These are phyloP conservation scores for Dothideomycetes sp. DNA, from an alignment of 2,329 filamentous ascomycete genomes.

Conservation along the genomic window DNA sequence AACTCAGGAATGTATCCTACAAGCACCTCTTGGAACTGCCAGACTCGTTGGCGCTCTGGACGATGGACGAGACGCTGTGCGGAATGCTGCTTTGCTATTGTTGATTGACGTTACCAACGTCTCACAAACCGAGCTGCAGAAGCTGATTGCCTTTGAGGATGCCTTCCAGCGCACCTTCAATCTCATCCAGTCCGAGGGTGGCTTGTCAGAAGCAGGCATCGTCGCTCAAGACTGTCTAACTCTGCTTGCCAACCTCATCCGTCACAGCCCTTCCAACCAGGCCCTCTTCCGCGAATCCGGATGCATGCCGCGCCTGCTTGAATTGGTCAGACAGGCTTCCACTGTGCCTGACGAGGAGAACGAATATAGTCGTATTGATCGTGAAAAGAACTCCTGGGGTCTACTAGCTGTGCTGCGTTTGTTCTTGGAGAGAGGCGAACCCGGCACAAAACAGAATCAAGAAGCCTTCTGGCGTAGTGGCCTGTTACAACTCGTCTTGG, in stretches of 20 bases:
- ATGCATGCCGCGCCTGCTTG: conserved; percentile 44
- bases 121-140: conserved; percentile 79
- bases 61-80: conserved; percentile 74
- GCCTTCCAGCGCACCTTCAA: conserved; percentile 80
- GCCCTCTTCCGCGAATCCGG: conserved; percentile 87
- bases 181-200: conserved; percentile 74
- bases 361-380: conserved; percentile 62
- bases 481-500: conserved; percentile 67
- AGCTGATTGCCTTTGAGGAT: conserved; percentile 90
- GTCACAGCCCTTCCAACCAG: conserved; percentile 84
- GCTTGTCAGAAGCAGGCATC: conserved; percentile 70
- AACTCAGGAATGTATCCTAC: conserved; percentile 89
- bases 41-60: conserved; percentile 76
- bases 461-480: conserved; percentile 75
- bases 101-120: conserved; percentile 75
- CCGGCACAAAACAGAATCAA: conserved; percentile 76
- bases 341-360: conserved; percentile 46
- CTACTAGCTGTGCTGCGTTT: conserved; percentile 76
- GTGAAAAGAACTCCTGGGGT: conserved; percentile 89
- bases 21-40: conserved; percentile 78
- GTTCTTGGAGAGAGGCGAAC: conserved; percentile 73
- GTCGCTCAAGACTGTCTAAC: conserved; percentile 90
- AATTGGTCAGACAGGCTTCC: conserved; percentile 44
- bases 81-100: conserved; percentile 79
- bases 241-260: conserved; percentile 77